Conservation (phyloP, 371 early-diverging fungal species). For the Mucor piriformis region DNA sequence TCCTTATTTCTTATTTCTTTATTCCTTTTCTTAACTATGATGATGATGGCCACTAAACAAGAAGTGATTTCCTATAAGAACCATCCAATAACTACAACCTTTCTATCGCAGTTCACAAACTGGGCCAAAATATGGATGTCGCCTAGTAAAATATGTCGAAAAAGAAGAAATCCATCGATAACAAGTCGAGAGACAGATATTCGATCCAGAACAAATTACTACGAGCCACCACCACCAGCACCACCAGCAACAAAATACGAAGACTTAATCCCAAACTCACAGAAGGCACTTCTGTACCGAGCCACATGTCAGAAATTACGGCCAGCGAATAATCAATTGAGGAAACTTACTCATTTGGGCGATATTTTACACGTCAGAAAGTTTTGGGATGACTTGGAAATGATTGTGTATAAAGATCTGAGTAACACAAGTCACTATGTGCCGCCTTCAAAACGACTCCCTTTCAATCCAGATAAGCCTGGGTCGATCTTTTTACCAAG, state of each 20-base stretch:
- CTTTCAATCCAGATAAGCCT: constrained; percentile 22
- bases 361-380: constrained; percentile 21
- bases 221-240: not conserved
- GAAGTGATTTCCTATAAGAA: not conserved
- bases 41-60: not conserved
- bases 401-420: constrained; percentile 7
- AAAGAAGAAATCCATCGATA: constrained; percentile 68
- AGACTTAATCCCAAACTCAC: not conserved
- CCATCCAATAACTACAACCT: constrained; percentile 7
- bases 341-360: constrained; percentile 6
- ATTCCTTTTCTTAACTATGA: not conserved
- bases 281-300: constrained; percentile 7
- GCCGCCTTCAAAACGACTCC: constrained; percentile 14
- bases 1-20: not conserved
- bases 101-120: constrained; percentile 12
- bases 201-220: constrained; percentile 15
- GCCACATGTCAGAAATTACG: constrained; percentile 21
- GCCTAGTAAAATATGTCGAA: constrained; percentile 49
- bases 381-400: constrained; percentile 24
- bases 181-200: constrained; percentile 37
- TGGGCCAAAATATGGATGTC: constrained; percentile 29
- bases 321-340: not conserved
- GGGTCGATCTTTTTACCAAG: constrained; percentile 13
- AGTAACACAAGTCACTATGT: constrained; percentile 3
- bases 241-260: not conserved